Evolutionary conservation across 129 eudicot genomes (phyloP), one percentile per base, ranked within the genome.

Genomic region (Saussurea involucrata): DNA sequence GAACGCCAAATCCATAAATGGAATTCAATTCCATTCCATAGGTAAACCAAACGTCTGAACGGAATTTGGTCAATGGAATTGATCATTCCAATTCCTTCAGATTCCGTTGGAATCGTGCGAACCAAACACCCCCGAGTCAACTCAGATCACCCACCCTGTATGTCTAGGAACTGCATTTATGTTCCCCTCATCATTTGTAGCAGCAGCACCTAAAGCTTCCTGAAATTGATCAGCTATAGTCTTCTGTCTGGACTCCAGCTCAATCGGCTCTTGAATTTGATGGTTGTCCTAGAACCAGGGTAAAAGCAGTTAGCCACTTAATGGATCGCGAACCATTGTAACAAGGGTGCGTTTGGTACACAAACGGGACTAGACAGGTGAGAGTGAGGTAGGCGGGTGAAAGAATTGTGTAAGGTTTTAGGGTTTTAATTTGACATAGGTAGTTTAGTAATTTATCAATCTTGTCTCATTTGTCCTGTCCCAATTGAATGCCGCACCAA

Each of bases 201-300:
- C 77, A 65, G 86, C 81, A 46, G 84, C 86, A 71, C 93, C 89
- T 66, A 91, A 74, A 74, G 87, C 93, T 81, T 88, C 90, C 25
- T 89, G 96, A 82, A 94, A 91, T 55, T 89, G 90, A 82, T 94
- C 97, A 66, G 86, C 89, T 85, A 94, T 89, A 5, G 96, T 81
- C 85, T 80, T 92, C 25, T 67, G 79, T 82, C 61, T 82, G 32
- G 82, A 49, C 66, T 66, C 83, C 29, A 81, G 74, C 13, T 76
- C 21, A 57, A 33, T 65, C 64, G 70, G 81, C 80, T 82, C 84
- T 60, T 60, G 78, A 68, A 29, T 49, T 79, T 82, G 83, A 68
- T 75, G 76, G 20, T 66, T 77, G 21, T 80, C 85, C 93, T 89
- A 81, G 44, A 74, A 49, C 27, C 53, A 6, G 53, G 73, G 21